These are phyloP conservation scores for Diaporthe sp. DNA, from an alignment of 2,329 filamentous ascomycete species.

Conservation along the genomic window DNA sequence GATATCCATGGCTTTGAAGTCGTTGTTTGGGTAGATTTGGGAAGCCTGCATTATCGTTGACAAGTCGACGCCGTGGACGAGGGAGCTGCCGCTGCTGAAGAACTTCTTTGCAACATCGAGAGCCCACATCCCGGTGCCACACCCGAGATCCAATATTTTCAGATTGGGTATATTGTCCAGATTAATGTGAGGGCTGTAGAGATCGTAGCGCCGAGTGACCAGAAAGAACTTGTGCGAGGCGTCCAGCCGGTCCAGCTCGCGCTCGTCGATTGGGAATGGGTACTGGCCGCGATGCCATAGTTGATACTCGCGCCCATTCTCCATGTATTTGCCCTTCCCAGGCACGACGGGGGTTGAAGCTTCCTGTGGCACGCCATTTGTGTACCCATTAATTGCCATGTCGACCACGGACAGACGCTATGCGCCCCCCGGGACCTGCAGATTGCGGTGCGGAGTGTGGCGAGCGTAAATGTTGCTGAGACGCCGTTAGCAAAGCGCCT, in stretches of 20 bases:
- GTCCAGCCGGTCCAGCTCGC: conserved; percentile 70
- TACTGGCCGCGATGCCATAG: conserved; percentile 66
- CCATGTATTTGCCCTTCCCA: conserved; percentile 39
- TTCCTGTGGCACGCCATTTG: neutral
- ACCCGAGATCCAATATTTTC: conserved; percentile 75
- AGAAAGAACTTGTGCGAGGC: conserved; percentile 70
- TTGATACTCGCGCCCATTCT: conserved; percentile 68
- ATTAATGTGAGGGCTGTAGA: conserved; percentile 28
- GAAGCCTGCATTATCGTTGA: conserved; percentile 32
- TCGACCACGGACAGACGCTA: conserved; percentile 1
- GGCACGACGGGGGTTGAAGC: neutral
- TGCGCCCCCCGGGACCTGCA: neutral
- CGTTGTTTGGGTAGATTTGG: conserved; percentile 72
- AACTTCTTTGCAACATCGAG: conserved; percentile 83
- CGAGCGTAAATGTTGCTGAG: conserved; percentile 14
- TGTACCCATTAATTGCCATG: conserved; percentile 33
- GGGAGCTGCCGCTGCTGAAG: neutral
- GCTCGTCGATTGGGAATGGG: conserved; percentile 69
- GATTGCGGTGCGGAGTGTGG: neutral
- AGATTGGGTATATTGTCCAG: conserved; percentile 15
- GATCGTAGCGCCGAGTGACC: conserved; percentile 54
- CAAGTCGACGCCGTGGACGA: conserved; percentile 25
- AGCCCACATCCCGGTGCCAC: conserved; percentile 91
- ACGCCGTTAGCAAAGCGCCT: conserved; percentile 18
- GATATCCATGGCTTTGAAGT: conserved; percentile 79